A percentile compares a stretch with the other conserved stretches of the same genome.
These are phyloP conservation scores for Erythrophleum ivorense DNA, from an alignment of 331 rosid genomes.

Conservation along the genomic window DNA sequence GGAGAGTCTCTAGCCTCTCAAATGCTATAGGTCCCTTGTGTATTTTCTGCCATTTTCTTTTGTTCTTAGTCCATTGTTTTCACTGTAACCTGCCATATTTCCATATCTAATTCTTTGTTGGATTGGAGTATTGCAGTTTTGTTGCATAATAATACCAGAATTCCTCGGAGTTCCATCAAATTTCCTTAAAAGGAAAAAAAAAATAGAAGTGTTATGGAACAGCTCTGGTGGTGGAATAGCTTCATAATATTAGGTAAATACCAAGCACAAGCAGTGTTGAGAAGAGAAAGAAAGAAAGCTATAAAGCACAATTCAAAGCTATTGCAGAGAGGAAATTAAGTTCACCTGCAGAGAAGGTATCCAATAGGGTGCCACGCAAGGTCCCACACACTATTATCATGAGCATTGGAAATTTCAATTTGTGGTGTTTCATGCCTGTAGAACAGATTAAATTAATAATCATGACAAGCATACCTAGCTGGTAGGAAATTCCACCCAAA, in stretches of 20 bases:
- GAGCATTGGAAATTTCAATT: conserved; percentile 86
- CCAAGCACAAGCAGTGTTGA: conserved; percentile 22
- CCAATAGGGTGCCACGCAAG: conserved; percentile 99
- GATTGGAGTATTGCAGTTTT: too few relatives aligned
- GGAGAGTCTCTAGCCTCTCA: too few relatives aligned
- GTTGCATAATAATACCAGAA: too few relatives aligned
- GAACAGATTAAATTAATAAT: conserved; percentile 40
- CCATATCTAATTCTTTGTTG: too few relatives aligned
- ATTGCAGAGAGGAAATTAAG: conserved; percentile 30
- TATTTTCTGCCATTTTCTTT: too few relatives aligned
- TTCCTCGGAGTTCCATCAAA: too few relatives aligned
- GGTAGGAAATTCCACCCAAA: conserved; percentile 32
- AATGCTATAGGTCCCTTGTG: too few relatives aligned
- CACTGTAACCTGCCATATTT: too few relatives aligned
- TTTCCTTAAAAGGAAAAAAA: neutral
- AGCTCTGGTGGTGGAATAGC: neutral
- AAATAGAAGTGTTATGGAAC: neutral
- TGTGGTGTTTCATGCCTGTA: conserved; percentile 96
- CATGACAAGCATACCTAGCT: conserved; percentile 35
- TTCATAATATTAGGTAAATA: conserved; percentile 10
- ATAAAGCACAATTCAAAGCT: conserved; percentile 25
- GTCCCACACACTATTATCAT: conserved; percentile 97
- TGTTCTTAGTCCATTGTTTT: too few relatives aligned
- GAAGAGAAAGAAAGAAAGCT: conserved; percentile 22
- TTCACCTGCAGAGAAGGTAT: conserved; percentile 97